Evolutionary conservation across 2,329 filamentous ascomycete genomes (phyloP).

Genomic region (Emergomyces orientalis): DNA sequence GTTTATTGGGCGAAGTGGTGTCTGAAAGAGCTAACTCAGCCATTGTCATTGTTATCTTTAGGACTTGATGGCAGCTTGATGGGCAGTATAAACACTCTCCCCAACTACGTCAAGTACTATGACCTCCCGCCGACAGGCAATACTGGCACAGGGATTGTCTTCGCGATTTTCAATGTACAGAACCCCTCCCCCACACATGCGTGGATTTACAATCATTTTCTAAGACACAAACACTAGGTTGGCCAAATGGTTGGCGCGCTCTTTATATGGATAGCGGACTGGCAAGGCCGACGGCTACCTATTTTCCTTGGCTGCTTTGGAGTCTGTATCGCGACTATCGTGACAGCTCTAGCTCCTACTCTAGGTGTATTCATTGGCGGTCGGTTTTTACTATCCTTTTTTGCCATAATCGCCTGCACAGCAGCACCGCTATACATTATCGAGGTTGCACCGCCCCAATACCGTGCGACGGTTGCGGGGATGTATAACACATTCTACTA

Average conservation of each 20-base stretch:
- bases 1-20: background rate
- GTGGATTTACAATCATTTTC: background rate
- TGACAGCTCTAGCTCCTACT: conserved; percentile 19
- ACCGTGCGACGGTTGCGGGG: conserved; percentile 23
- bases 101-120: conserved; percentile 37
- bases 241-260: conserved; percentile 38
- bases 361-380: conserved; percentile 24
- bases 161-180: conserved; percentile 33
- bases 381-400: conserved; percentile 27
- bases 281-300: conserved; percentile 36
- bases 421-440: conserved; percentile 24
- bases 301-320: conserved; percentile 35
- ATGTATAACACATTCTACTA: conserved; percentile 22
- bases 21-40: background rate
- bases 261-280: conserved; percentile 39
- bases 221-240: conserved; percentile 16
- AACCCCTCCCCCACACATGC: too few relatives aligned
- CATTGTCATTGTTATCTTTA: conserved; percentile 11
- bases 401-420: conserved; percentile 29
- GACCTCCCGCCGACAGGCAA: conserved; percentile 29
- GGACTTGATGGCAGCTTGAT: conserved; percentile 27
- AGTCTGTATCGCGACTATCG: conserved; percentile 21
- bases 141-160: conserved; percentile 35
- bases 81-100: conserved; percentile 39
- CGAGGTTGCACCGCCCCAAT: conserved; percentile 25